phyloP scores from a whole-genome alignment of 495 filamentous ascomycete genomes.

The Penicillium waksmanii region DNA sequence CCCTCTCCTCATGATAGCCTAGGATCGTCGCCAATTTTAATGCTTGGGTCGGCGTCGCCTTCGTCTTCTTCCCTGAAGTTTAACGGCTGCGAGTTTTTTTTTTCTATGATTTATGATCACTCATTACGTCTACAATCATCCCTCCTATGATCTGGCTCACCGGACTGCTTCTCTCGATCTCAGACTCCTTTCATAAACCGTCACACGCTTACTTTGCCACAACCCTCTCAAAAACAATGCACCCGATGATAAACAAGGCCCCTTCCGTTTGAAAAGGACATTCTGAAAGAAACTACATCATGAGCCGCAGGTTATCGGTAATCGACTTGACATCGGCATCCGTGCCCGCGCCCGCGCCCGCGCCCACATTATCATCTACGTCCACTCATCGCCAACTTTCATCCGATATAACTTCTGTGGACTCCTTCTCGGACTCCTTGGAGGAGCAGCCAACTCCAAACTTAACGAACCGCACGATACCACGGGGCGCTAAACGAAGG shows the following conservation, averaged over 20 bases:
- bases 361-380: neutral
- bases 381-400: neutral
- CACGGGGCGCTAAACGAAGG: constrained; percentile 22
- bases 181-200: neutral
- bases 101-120: too few species aligned
- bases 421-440: neutral
- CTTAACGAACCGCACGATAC: constrained; percentile 10
- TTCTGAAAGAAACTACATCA: neutral
- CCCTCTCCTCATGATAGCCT: neutral
- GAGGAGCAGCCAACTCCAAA: neutral
- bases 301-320: constrained; percentile 23
- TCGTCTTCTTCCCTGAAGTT: neutral
- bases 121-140: too few species aligned
- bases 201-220: neutral
- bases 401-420: neutral
- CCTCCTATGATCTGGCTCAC: too few species aligned
- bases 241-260: neutral
- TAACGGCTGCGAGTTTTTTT: too few species aligned
- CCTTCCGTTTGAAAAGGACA: neutral
- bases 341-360: neutral
- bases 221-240: neutral
- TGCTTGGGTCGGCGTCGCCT: neutral
- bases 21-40: neutral
- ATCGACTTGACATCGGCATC: constrained; percentile 21
- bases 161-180: neutral